These are phyloP conservation scores for Phytophthora agathidicida DNA, from an alignment of 352 stramenopile genomes.

Conservation along the genomic window DNA sequence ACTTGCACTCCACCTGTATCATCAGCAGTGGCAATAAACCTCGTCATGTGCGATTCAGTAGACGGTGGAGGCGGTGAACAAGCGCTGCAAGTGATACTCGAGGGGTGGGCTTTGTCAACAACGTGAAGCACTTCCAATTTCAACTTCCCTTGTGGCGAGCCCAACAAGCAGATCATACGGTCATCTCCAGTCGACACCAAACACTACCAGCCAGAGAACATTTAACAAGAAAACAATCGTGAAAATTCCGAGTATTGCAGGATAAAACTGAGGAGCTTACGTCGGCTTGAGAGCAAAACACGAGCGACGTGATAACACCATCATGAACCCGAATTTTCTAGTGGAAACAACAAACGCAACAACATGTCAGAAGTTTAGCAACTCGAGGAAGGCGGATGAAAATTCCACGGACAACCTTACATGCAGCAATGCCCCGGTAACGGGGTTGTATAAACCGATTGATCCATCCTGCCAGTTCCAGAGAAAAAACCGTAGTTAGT, in stretches of 20 bases:
- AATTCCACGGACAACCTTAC: too few species aligned
- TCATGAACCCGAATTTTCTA: conserved; percentile 66
- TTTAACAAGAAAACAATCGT: too few species aligned
- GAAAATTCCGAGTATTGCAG: too few species aligned
- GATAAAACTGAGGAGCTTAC: conserved; percentile 48
- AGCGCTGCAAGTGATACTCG: conserved; percentile 58
- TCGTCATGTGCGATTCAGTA: conserved; percentile 11
- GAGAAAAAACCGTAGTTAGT: neutral
- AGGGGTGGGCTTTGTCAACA: conserved; percentile 68
- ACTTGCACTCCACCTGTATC: conserved; percentile 60
- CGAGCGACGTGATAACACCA: conserved; percentile 57
- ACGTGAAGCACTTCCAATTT: conserved; percentile 66
- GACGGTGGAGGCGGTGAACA: conserved; percentile 40
- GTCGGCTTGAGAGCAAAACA: conserved; percentile 60
- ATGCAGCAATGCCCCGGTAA: conserved; percentile 57
- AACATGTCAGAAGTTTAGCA: neutral
- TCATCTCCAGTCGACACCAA: conserved; percentile 70
- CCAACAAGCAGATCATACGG: conserved; percentile 58
- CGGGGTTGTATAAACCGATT: conserved; percentile 74
- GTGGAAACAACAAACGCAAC: neutral
- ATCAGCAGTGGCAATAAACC: conserved; percentile 64
- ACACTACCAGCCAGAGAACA: conserved; percentile 42
- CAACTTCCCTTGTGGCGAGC: conserved; percentile 48
- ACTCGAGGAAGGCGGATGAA: too few species aligned
- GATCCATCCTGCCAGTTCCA: conserved; percentile 58